Conservation (phyloP, 305 asterid genomes). For the Fraxinus velutina region DNA sequence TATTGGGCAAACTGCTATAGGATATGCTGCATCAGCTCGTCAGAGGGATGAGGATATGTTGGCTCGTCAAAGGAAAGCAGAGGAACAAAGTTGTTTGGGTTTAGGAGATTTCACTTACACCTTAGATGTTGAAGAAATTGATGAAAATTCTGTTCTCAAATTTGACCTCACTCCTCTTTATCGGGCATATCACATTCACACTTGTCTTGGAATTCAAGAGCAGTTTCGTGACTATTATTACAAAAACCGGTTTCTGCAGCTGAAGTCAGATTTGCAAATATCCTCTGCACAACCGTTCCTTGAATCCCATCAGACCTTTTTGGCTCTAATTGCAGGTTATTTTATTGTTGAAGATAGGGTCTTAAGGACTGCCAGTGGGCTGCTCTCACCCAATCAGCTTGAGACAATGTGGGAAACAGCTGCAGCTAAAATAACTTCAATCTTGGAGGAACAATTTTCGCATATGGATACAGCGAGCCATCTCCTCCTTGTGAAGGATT, state of each 20-base stretch:
- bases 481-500: constrained; percentile 83
- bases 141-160: constrained; percentile 67
- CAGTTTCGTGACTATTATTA: constrained; percentile 78
- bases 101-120: constrained; percentile 72
- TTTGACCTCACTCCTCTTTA: constrained; percentile 89
- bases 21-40: constrained; percentile 77
- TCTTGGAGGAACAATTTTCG: constrained; percentile 72
- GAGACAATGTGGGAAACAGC: constrained; percentile 97
- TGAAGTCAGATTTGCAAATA: constrained; percentile 80
- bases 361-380: constrained; percentile 82
- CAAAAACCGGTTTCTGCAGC: constrained; percentile 72
- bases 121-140: constrained; percentile 79
- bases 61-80: constrained; percentile 87
- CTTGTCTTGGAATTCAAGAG: constrained; percentile 71
- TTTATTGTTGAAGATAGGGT: constrained; percentile 96
- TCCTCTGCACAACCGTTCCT: constrained; percentile 71
- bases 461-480: constrained; percentile 80
- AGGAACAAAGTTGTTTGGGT: constrained; percentile 77
- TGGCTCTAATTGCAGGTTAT: constrained; percentile 83
- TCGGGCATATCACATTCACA: constrained; percentile 80
- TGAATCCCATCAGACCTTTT: constrained; percentile 65
- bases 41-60: constrained; percentile 93
- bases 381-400: constrained; percentile 65
- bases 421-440: constrained; percentile 52
- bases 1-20: constrained; percentile 85